Conservation (phyloP, 202 grass and related monocot genomes). For the Bolboschoenoplectus hybrid region DNA sequence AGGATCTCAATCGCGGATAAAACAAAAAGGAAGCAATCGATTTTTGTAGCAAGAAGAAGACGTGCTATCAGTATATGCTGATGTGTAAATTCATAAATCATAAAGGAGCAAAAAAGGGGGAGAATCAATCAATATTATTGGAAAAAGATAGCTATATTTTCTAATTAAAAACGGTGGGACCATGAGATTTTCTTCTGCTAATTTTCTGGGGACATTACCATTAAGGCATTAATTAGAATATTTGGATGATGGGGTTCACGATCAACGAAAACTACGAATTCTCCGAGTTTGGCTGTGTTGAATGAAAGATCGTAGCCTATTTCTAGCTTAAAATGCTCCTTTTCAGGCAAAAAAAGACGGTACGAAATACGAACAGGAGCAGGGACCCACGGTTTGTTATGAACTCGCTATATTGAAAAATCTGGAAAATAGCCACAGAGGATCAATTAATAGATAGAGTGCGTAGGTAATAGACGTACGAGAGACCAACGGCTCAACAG, state of each 20-base stretch:
- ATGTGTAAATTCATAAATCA: background rate
- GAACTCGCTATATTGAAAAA: background rate
- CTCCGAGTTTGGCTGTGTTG: background rate
- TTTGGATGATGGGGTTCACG: background rate
- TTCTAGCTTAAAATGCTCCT: background rate
- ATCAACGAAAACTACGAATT: background rate
- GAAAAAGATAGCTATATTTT: constrained; percentile 12
- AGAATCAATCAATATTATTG: no score
- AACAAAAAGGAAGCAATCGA: background rate
- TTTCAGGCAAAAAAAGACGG: background rate
- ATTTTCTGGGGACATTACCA: background rate
- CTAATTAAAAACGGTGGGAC: background rate
- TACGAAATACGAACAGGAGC: background rate
- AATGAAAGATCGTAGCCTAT: background rate
- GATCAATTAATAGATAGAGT: background rate
- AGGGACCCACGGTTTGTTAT: background rate
- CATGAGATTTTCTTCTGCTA: background rate
- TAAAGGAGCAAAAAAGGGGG: no score
- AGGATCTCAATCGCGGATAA: background rate
- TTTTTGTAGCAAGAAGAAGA: background rate
- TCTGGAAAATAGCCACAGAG: background rate
- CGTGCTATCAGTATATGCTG: background rate
- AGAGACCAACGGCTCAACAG: background rate
- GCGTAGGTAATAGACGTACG: background rate
- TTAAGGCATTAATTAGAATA: background rate